These are phyloP conservation scores for Metschnikowia arizonensis DNA, from an alignment of 805 yeast species.

Conservation along the genomic window DNA sequence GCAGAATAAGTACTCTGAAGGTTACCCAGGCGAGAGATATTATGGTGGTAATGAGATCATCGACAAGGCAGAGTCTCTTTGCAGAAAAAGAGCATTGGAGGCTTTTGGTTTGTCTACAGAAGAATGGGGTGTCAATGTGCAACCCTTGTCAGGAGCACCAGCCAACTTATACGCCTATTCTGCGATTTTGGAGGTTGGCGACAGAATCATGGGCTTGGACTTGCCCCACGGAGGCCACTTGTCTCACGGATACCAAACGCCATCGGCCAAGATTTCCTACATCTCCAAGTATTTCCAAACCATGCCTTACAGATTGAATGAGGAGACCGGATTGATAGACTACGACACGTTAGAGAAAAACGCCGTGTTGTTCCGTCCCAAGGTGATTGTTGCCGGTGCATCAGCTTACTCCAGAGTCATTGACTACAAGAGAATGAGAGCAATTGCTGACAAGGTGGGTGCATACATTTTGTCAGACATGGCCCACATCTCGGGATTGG, in stretches of 20 bases:
- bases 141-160: constrained; percentile 92
- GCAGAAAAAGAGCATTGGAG: constrained; percentile 87
- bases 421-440: constrained; percentile 85
- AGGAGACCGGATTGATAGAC: constrained; percentile 85
- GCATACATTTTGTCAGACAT: constrained; percentile 91
- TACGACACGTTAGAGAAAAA: constrained; percentile 82
- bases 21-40: constrained; percentile 96
- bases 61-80: constrained; percentile 83
- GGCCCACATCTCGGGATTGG: constrained; percentile 97
- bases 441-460: constrained; percentile 88
- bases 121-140: constrained; percentile 97
- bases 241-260: constrained; percentile 95
- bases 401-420: constrained; percentile 91
- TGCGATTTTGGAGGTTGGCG: constrained; percentile 83
- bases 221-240: constrained; percentile 98
- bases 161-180: constrained; percentile 92
- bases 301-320: constrained; percentile 92
- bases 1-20: constrained; percentile 98
- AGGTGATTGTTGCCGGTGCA: constrained; percentile 93
- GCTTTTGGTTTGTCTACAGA: constrained; percentile 73
- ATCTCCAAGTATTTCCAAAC: constrained; percentile 94
- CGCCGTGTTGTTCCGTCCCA: constrained; percentile 87
- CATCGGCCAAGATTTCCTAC: constrained; percentile 81
- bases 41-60: constrained; percentile 97
- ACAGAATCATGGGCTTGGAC: constrained; percentile 94